Percentiles rank a stretch among this genome's conserved stretches.
phyloP scores from a whole-genome alignment of 768 basidiomycete genomes.

The Naganishia onofrii region DNA sequence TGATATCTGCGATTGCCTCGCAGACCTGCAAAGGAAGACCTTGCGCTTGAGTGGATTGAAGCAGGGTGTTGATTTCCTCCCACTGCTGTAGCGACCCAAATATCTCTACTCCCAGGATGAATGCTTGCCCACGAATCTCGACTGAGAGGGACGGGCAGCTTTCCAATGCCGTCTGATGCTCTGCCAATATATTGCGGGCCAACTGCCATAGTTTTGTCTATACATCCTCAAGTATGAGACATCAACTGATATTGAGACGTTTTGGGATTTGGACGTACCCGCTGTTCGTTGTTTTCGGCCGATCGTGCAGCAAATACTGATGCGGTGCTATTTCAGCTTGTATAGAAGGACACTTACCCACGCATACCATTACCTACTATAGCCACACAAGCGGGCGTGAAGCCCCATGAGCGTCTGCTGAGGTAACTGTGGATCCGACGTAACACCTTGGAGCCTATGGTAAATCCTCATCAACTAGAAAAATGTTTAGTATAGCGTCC shows the following conservation, averaged over 20 bases:
- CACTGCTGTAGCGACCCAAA: neutral
- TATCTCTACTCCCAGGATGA: conserved; percentile 12
- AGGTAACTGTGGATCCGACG: conserved; percentile 6
- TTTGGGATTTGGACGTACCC: neutral
- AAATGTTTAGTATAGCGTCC: neutral
- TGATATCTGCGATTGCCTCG: conserved; percentile 7
- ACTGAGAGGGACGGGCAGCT: neutral
- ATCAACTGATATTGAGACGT: neutral
- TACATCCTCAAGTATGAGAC: neutral
- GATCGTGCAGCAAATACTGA: conserved; percentile 6
- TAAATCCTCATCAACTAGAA: conserved; percentile 21
- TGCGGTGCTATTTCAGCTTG: neutral
- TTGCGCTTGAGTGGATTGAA: neutral
- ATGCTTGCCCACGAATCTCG: conserved; percentile 2
- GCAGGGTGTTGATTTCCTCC: neutral
- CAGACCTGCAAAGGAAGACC: conserved; percentile 4
- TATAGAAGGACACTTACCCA: neutral
- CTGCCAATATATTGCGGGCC: neutral
- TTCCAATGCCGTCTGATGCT: neutral
- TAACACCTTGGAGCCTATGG: conserved; percentile 1
- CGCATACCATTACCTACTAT: neutral
- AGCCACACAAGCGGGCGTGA: conserved; percentile 6
- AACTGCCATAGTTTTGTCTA: neutral
- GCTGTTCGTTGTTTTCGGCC: neutral
- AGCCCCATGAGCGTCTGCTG: conserved; percentile 3